phyloP scores from a whole-genome alignment of 148 eudicot genomes.

The Drosera capensis region DNA sequence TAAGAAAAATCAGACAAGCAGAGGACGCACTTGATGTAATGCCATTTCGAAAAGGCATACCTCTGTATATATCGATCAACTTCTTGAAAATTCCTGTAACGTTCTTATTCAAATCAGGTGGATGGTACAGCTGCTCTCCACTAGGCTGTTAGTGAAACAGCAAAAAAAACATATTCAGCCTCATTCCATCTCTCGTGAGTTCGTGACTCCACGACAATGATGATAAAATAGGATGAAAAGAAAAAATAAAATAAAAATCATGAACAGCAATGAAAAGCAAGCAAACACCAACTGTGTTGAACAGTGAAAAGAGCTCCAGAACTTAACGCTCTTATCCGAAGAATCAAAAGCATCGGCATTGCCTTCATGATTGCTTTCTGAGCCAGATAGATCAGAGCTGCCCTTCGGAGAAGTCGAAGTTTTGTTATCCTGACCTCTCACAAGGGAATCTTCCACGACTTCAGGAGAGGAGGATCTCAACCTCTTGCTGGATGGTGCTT shows the following conservation, averaged over 20 bases:
- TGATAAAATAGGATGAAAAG: too few relatives aligned
- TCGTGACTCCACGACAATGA: too few relatives aligned
- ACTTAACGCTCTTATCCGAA: slow-evolving; percentile 30
- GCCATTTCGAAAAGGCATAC: slow-evolving; percentile 13
- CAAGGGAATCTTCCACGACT: slow-evolving; percentile 15
- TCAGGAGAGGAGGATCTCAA: slow-evolving; percentile 20
- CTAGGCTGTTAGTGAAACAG: slow-evolving; percentile 23
- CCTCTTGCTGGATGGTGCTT: slow-evolving; percentile 16
- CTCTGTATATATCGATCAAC: slow-evolving; percentile 78
- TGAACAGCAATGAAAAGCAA: too few relatives aligned
- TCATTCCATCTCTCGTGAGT: background rate
- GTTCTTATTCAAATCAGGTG: slow-evolving; percentile 78
- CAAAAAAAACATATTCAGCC: slow-evolving; percentile 2
- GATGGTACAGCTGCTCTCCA: slow-evolving; percentile 32
- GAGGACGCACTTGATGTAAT: background rate
- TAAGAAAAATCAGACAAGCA: background rate
- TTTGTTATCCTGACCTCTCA: slow-evolving; percentile 18
- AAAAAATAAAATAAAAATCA: too few relatives aligned
- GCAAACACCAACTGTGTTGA: too few relatives aligned
- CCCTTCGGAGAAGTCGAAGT: slow-evolving; percentile 10
- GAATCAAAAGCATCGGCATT: slow-evolving; percentile 15
- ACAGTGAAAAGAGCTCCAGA: background rate
- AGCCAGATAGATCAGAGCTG: slow-evolving; percentile 13
- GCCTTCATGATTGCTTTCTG: slow-evolving; percentile 14
- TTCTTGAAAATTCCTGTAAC: slow-evolving; percentile 73